A percentile compares a stretch with the other conserved stretches of the same genome.
Conservation (phyloP, 176 grass and related monocot species). For the Microstegium vimineum region DNA sequence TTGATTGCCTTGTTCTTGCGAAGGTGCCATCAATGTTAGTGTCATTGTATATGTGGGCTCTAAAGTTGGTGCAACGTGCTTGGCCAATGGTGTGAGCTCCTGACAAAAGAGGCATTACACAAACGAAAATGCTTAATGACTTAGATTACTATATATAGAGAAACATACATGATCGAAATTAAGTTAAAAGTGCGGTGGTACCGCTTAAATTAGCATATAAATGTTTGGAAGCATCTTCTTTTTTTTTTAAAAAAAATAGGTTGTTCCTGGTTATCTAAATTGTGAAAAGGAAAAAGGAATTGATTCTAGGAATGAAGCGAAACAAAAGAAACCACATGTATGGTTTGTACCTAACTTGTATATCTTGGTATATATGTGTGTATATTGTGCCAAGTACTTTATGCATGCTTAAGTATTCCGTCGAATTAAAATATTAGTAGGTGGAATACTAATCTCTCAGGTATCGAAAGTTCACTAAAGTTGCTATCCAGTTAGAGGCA, state of each 20-base stretch:
- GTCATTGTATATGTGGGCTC: slow-evolving; percentile 7
- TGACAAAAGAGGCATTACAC: neutral
- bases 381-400: too few relatives aligned
- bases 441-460: too few relatives aligned
- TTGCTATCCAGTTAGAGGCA: too few relatives aligned
- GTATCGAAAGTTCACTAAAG: too few relatives aligned
- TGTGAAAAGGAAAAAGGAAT: neutral
- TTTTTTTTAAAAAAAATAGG: neutral
- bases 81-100: neutral
- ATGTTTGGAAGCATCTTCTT: neutral
- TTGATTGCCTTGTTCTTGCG: slow-evolving; percentile 7
- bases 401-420: too few relatives aligned
- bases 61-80: neutral
- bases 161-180: neutral
- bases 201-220: neutral
- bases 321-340: too few relatives aligned
- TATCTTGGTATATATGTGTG: too few relatives aligned
- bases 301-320: neutral
- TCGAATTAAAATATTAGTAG: too few relatives aligned
- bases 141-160: neutral
- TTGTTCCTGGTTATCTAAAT: neutral
- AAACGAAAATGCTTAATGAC: neutral
- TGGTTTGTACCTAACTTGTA: too few relatives aligned
- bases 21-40: slow-evolving; percentile 49
- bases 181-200: neutral